Evolutionary conservation across 257 asterid species (phyloP), one percentile per base, ranked within the genome.

Genomic region (Lithospermum erythrorhizon): DNA sequence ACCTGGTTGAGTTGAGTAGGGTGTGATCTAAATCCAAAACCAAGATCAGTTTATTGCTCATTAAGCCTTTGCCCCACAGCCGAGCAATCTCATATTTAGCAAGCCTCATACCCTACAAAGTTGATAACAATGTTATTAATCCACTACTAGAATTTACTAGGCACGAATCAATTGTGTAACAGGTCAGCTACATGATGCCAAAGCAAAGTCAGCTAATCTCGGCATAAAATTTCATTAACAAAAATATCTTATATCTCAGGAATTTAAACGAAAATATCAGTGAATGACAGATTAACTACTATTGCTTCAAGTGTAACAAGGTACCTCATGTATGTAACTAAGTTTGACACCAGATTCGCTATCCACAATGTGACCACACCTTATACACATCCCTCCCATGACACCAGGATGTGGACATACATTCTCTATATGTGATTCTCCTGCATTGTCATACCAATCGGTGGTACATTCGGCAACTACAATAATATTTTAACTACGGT

Each of bases 11-110:
- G 66, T 87, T 84, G 16, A 90, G 89, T 60, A 87, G 77, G 3
- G 97, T 90, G 63, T 90, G 97, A 70, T 90, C 97, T 57, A 90
- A 77, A 87, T 90, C 97, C 64, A 90, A 95, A 67, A 89, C 85
- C 78, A 89, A 73, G 72, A 61, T 76, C 22, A 89, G 87, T 57
- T 89, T 86, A 63, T 69, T 67, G 53, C 73, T 64, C 24, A 89
- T 72, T 66, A 87, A 62, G 79, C 87, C 95, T 66, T 76, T 82
- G 41, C 80, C 81, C 64, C 97, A 95, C 55, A 87, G 21, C 64
- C 93, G 83, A 27, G 81, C 68, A 75, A 89, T 60, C 71, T 84
- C 97, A 37, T 81, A 84, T 68, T 73, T 71, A 53, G 82, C 73
- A 56, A 90, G 83, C 83, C 95, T 84, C 66, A 90, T 64, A 72